These are phyloP conservation scores for Diaporthe australafricana DNA, from an alignment of 2,329 filamentous ascomycete genomes.

Conservation along the genomic window DNA sequence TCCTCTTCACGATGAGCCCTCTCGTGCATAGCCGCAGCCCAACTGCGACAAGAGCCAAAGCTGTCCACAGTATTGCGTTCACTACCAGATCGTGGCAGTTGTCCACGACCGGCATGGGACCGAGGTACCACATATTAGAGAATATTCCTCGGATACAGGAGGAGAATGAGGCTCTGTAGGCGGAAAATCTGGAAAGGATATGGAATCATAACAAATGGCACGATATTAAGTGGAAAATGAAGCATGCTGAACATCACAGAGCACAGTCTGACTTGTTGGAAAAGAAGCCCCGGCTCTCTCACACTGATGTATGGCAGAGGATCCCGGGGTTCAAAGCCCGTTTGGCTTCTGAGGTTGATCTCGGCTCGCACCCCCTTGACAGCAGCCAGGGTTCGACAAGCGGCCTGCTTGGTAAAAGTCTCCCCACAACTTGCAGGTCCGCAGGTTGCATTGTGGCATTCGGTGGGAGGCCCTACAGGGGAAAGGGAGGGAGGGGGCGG, in stretches of 20 bases:
- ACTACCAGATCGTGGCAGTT: conserved; percentile 35
- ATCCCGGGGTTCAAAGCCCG: neutral
- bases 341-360: neutral
- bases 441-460: neutral
- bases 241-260: neutral
- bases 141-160: neutral
- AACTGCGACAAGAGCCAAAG: conserved; percentile 39
- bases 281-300: conserved; percentile 7
- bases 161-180: neutral
- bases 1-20: conserved; percentile 37
- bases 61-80: conserved; percentile 38
- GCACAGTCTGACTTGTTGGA: neutral
- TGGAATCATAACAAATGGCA: neutral
- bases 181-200: neutral
- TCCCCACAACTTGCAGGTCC: conserved; percentile 16
- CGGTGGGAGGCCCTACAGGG: neutral
- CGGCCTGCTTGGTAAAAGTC: neutral
- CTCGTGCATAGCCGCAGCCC: conserved; percentile 38
- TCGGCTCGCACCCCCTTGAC: conserved; percentile 17
- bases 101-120: conserved; percentile 35
- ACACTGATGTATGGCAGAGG: conserved; percentile 7
- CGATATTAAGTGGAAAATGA: neutral
- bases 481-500: neutral
- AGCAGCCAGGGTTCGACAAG: neutral
- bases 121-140: conserved; percentile 33